Percentiles rank a stretch among this genome's conserved stretches.
Conservation (phyloP, 345 rosid species). For the Moricandia moricandioides region DNA sequence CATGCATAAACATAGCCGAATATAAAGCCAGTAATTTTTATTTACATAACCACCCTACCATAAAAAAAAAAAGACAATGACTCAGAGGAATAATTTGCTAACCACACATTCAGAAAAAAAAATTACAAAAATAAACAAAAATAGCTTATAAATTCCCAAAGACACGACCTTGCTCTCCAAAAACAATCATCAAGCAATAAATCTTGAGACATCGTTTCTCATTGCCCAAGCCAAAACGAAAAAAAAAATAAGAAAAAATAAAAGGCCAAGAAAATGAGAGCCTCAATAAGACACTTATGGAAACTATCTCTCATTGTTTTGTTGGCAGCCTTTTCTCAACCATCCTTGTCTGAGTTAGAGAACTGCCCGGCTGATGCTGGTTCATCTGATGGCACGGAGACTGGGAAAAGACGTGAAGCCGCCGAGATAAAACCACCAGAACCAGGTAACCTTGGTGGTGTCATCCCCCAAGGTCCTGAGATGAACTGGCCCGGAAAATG, state of each 20-base stretch:
- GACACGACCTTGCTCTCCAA: not conserved
- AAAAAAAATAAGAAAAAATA: not conserved
- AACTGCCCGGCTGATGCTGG: not conserved
- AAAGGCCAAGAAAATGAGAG: conserved; percentile 22
- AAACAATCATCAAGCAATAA: not conserved
- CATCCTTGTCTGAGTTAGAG: not conserved
- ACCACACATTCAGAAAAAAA: conserved; percentile 19
- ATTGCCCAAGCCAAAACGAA: not conserved
- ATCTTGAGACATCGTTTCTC: not conserved
- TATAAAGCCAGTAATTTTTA: not conserved
- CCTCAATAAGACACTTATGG: conserved; percentile 22
- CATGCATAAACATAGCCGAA: not conserved
- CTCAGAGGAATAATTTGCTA: not conserved
- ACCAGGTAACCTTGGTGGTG: not conserved
- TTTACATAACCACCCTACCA: not conserved
- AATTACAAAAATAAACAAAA: conserved; percentile 25
- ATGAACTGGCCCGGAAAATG: conserved; percentile 49
- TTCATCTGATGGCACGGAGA: not conserved
- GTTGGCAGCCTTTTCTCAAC: not conserved
- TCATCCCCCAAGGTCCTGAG: not conserved
- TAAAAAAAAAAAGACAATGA: not conserved
- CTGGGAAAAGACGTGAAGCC: conserved; percentile 5
- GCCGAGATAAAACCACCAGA: not conserved
- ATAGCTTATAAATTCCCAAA: conserved; percentile 14
- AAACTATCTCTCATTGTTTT: conserved; percentile 21